Conservation (phyloP, 768 basidiomycete genomes). For the Pleurotus eryngii region DNA sequence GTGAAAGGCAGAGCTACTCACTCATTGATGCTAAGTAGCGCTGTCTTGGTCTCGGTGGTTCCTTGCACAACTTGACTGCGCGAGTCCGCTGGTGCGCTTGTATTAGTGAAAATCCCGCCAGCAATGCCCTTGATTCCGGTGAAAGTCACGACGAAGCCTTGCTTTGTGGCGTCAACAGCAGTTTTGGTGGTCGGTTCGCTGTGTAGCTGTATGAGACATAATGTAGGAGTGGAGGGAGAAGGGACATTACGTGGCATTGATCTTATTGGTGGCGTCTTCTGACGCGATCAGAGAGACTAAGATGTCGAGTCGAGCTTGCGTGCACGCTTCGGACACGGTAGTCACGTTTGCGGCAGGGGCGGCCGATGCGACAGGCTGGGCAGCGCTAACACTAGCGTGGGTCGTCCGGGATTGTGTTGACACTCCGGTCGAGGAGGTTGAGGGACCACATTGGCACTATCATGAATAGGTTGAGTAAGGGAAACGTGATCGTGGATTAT, state of each 20-base stretch:
- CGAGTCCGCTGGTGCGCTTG: not conserved
- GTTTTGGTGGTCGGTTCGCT: not conserved
- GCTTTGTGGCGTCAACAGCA: not conserved
- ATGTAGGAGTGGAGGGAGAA: not conserved
- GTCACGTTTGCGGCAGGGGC: not conserved
- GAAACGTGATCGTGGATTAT: too few species aligned
- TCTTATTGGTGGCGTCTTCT: slow-evolving; percentile 2
- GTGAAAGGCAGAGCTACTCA: not conserved
- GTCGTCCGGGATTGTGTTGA: too few species aligned
- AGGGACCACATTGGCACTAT: too few species aligned
- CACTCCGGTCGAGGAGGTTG: too few species aligned
- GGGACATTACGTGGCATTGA: not conserved
- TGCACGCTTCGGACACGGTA: not conserved
- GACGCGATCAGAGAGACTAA: not conserved
- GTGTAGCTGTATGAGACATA: not conserved
- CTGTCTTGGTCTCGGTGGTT: not conserved
- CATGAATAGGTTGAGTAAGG: too few species aligned
- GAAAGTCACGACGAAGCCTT: not conserved
- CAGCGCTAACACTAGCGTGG: too few species aligned
- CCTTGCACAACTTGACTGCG: not conserved
- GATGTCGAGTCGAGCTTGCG: slow-evolving; percentile 4
- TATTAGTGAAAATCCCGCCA: not conserved
- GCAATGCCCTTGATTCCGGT: not conserved
- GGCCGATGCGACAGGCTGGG: too few species aligned
- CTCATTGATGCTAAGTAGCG: not conserved